These are phyloP conservation scores for Thymus mandschuricus DNA, from an alignment of 257 asterid genomes.

Conservation along the genomic window DNA sequence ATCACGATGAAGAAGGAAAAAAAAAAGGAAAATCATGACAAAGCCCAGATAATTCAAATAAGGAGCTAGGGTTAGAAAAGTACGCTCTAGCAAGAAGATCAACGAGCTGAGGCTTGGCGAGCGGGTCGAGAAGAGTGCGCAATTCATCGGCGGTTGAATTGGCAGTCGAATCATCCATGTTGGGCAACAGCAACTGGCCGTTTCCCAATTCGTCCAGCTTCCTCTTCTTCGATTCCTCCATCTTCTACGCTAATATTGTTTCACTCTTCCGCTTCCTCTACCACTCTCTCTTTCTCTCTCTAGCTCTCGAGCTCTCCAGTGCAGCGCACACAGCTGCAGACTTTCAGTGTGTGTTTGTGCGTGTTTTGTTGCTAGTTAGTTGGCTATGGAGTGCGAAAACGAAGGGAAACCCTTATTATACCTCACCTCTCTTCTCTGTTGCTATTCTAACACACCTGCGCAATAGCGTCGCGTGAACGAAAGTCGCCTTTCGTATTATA, in stretches of 20 bases:
- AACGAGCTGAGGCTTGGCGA: conserved; percentile 75
- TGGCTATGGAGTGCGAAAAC: conserved; percentile 20
- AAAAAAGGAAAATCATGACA: background rate
- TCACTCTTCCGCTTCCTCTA: background rate
- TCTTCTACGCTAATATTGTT: conserved; percentile 20
- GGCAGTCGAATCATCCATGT: conserved; percentile 39
- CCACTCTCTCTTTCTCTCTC: background rate
- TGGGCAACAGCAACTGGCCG: conserved; percentile 40
- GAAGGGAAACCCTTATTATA: conserved; percentile 28
- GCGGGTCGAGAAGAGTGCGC: conserved; percentile 76
- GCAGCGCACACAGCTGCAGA: background rate
- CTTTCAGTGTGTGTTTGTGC: background rate
- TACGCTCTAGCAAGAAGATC: conserved; percentile 82
- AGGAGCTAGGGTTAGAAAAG: conserved; percentile 21
- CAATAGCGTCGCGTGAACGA: too few relatives aligned
- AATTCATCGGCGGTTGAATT: conserved; percentile 53
- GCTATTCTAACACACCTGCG: background rate
- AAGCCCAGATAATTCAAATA: background rate
- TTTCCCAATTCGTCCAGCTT: conserved; percentile 59
- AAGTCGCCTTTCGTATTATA: too few relatives aligned
- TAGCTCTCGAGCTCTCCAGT: background rate
- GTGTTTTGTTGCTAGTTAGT: background rate
- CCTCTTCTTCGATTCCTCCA: conserved; percentile 85
- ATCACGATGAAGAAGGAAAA: background rate
- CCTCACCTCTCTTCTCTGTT: background rate